A percentile compares a stretch with the other conserved stretches of the same genome.
These are phyloP conservation scores for Cairneyella variabilis DNA, from an alignment of 495 filamentous ascomycete species.

Conservation along the genomic window DNA sequence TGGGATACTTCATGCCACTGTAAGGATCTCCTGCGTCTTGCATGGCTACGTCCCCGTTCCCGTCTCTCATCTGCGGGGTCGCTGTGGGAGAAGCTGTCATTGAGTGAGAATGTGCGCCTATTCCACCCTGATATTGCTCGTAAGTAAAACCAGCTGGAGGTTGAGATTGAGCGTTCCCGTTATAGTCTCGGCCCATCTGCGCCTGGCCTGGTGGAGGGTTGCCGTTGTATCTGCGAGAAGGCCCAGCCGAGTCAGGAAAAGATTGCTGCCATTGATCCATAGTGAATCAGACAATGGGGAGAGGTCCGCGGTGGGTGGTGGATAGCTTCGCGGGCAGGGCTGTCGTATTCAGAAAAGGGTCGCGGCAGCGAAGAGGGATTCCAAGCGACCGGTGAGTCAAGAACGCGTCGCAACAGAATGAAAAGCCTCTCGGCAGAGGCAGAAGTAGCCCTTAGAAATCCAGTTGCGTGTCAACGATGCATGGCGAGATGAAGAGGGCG, in stretches of 20 bases:
- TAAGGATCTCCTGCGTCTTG: slow-evolving; percentile 81
- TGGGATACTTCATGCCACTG: slow-evolving; percentile 74
- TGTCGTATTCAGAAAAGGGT: slow-evolving; percentile 6
- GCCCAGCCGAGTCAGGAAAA: slow-evolving; percentile 41
- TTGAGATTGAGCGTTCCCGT: slow-evolving; percentile 51
- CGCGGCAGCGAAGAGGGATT: slow-evolving; percentile 2
- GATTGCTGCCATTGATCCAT: slow-evolving; percentile 55
- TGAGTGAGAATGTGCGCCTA: slow-evolving; percentile 49
- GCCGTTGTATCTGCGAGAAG: slow-evolving; percentile 48
- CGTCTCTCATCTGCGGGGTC: slow-evolving; percentile 65
- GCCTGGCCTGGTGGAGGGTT: slow-evolving; percentile 31
- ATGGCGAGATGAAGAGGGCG: slow-evolving; percentile 6
- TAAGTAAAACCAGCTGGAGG: slow-evolving; percentile 65
- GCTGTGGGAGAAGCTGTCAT: slow-evolving; percentile 61
- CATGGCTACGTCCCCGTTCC: slow-evolving; percentile 84
- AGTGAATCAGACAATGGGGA: slow-evolving; percentile 26
- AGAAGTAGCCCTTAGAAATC: slow-evolving; percentile 17
- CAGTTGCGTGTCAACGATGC: slow-evolving; percentile 21
- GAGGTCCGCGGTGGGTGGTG: neutral
- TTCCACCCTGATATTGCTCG: slow-evolving; percentile 61
- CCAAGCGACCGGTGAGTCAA: slow-evolving; percentile 14
- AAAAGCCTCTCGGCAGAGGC: slow-evolving; percentile 22
- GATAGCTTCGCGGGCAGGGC: slow-evolving; percentile 1
- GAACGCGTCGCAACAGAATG: slow-evolving; percentile 19
- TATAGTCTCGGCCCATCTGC: slow-evolving; percentile 37